phyloP scores from a whole-genome alignment of 2,329 filamentous ascomycete genomes.

The Cryphonectria japonica region DNA sequence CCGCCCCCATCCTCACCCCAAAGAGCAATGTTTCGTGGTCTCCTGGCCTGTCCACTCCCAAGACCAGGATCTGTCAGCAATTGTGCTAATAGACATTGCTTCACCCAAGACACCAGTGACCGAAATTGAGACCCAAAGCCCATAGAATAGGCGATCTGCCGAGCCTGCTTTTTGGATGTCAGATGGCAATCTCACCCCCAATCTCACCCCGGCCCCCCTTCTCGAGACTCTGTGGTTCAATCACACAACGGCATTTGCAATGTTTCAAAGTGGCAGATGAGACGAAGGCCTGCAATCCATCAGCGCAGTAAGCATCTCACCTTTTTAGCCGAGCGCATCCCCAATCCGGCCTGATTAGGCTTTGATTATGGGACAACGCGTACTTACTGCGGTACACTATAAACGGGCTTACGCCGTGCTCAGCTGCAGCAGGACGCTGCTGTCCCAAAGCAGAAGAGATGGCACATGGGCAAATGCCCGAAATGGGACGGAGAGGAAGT shows the following conservation, averaged over 20 bases:
- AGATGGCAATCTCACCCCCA: background rate
- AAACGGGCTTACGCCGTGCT: background rate
- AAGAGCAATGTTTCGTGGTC: background rate
- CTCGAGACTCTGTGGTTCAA: background rate
- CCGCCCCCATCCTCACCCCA: background rate
- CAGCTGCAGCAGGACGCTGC: background rate
- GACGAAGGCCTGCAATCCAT: background rate
- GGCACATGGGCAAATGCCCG: background rate
- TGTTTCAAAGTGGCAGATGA: background rate
- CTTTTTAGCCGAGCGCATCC: background rate
- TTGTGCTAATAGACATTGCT: background rate
- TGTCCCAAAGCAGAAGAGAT: background rate
- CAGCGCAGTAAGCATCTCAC: background rate
- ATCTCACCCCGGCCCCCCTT: background rate
- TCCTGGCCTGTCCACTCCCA: background rate
- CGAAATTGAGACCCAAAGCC: background rate
- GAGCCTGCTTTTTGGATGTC: background rate
- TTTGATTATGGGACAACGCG: background rate
- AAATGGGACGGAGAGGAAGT: background rate
- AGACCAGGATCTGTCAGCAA: background rate
- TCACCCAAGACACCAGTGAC: background rate
- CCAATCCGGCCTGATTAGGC: background rate
- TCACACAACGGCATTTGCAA: background rate
- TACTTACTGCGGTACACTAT: background rate
- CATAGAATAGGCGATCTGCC: background rate